phyloP scores from a whole-genome alignment of 2,329 filamentous ascomycete genomes.

The Diatrype stigma region DNA sequence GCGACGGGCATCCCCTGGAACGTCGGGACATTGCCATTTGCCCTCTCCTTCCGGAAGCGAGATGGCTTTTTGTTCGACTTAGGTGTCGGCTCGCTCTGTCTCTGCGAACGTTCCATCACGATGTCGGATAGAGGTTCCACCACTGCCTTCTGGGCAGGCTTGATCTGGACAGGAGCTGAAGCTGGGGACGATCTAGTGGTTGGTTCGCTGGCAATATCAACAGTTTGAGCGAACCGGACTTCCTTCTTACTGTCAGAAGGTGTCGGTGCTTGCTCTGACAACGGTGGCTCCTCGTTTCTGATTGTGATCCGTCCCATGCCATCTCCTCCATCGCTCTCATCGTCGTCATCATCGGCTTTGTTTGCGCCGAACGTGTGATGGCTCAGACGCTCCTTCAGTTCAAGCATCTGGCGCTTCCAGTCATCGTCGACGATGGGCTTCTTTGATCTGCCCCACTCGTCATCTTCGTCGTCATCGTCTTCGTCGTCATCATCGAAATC shows the following conservation, averaged over 20 bases:
- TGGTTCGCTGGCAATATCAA: conserved; percentile 23
- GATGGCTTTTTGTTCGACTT: conserved; percentile 40
- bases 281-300: conserved; percentile 22
- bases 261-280: conserved; percentile 1
- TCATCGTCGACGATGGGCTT: conserved; percentile 64
- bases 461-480: conserved; percentile 55
- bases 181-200: conserved; percentile 19
- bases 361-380: conserved; percentile 41
- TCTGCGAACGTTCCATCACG: conserved; percentile 43
- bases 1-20: conserved; percentile 16
- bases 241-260: conserved; percentile 20
- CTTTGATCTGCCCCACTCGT: conserved; percentile 71
- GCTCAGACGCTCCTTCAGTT: conserved; percentile 69
- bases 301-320: conserved; percentile 35
- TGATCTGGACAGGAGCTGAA: conserved; percentile 2
- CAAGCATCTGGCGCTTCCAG: conserved; percentile 78
- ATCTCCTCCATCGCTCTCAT: conserved; percentile 12
- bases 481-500: conserved; percentile 51
- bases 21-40: conserved; percentile 9
- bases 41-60: conserved; percentile 46
- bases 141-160: conserved; percentile 24
- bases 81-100: conserved; percentile 7
- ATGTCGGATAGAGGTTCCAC: conserved; percentile 49
- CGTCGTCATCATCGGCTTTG: conserved; percentile 35
- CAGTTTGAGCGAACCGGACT: conserved; percentile 24